These are phyloP conservation scores for Starmerella geochares DNA, from an alignment of 805 yeast species.

Conservation along the genomic window DNA sequence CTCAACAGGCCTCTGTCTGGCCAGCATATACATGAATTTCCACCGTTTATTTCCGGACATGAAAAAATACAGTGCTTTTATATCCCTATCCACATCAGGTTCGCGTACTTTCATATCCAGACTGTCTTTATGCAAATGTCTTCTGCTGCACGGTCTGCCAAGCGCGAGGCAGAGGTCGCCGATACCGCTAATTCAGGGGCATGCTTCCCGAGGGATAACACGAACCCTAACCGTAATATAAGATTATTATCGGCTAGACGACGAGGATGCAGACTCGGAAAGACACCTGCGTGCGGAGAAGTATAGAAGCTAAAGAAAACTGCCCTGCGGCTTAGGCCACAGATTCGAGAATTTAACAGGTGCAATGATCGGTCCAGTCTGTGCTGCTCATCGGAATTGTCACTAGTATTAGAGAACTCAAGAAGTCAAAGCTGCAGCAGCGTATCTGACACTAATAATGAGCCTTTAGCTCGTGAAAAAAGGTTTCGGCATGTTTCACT, in stretches of 20 bases:
- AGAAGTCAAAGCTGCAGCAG: no score
- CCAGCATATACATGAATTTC: constrained; percentile 2
- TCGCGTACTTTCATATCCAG: neutral
- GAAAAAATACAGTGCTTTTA: neutral
- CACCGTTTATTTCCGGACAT: constrained; percentile 1
- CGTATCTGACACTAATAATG: no score
- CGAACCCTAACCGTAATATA: neutral
- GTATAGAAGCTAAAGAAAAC: neutral
- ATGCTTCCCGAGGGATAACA: neutral
- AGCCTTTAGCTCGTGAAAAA: no score
- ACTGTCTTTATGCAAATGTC: neutral
- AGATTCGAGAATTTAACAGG: no score
- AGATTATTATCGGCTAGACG: neutral
- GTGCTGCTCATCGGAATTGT: no score
- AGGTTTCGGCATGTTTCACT: no score
- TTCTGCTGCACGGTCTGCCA: neutral
- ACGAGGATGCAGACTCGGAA: neutral
- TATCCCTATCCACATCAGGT: neutral
- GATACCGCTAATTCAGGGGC: constrained; percentile 1
- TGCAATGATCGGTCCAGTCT: no score
- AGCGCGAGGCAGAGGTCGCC: neutral
- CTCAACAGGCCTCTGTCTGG: neutral
- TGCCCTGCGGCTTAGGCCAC: neutral
- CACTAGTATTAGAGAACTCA: no score
- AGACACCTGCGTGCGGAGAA: neutral